Evolutionary conservation across 371 early-diverging fungal genomes (phyloP).

Genomic region (Funneliformis caledonium): DNA sequence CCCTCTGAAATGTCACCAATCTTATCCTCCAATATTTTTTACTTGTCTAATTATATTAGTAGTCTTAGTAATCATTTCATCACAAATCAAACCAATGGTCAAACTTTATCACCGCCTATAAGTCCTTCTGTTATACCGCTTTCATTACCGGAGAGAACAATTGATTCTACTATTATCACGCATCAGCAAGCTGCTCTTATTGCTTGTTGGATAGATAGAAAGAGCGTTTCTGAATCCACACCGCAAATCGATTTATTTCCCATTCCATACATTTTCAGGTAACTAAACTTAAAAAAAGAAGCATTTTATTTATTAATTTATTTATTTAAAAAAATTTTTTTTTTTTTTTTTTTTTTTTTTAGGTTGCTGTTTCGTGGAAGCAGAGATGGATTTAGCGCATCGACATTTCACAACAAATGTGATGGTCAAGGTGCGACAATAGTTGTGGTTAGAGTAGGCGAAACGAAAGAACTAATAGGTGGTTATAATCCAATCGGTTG

Average conservation of each 20-base stretch:
- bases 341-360: background rate
- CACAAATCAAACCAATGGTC: background rate
- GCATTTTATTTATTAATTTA: background rate
- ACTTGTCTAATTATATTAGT: too few relatives aligned
- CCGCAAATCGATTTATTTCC: background rate
- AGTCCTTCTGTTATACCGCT: background rate
- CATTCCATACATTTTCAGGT: slow-evolving; percentile 36
- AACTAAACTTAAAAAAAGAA: background rate
- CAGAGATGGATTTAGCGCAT: slow-evolving; percentile 38
- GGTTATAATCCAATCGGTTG: slow-evolving; percentile 41
- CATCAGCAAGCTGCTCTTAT: slow-evolving; percentile 37
- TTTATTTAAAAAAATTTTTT: background rate
- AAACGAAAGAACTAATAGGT: slow-evolving; percentile 33
- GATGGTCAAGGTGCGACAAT: slow-evolving; percentile 37
- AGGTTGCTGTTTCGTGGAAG: slow-evolving; percentile 38
- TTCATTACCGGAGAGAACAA: slow-evolving; percentile 9
- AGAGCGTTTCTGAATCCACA: background rate
- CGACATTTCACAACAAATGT: slow-evolving; percentile 36
- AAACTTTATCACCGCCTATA: background rate
- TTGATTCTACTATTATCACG: slow-evolving; percentile 38
- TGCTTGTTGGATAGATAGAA: slow-evolving; percentile 39
- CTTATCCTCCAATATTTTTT: too few relatives aligned
- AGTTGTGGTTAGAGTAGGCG: slow-evolving; percentile 30
- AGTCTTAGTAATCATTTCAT: too few relatives aligned
- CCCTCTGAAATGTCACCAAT: background rate